Evolutionary conservation across 108 stramenopile species (phyloP).

Genomic region (Cyclotella cryptica): DNA sequence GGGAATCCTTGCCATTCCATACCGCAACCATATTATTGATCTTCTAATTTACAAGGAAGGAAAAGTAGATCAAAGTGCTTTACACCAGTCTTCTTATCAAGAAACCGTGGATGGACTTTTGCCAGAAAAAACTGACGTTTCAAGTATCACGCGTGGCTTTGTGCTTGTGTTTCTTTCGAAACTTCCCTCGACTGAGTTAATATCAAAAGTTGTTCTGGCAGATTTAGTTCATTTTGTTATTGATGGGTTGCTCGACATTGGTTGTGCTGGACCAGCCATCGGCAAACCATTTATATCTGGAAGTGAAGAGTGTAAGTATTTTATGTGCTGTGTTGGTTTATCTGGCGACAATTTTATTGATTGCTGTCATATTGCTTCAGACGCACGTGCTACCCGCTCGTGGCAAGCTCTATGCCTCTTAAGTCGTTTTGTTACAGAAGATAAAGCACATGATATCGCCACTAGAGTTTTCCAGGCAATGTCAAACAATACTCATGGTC

Average conservation of each 20-base stretch:
- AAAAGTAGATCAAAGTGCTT: slow-evolving; percentile 62
- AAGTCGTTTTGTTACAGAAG: slow-evolving; percentile 69
- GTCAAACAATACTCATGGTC: slow-evolving; percentile 69
- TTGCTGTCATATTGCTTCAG: not conserved
- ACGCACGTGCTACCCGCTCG: slow-evolving; percentile 69
- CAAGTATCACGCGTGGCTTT: slow-evolving; percentile 74
- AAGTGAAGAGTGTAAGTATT: slow-evolving; percentile 51
- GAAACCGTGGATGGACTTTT: slow-evolving; percentile 17
- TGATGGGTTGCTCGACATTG: slow-evolving; percentile 58
- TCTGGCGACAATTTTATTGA: not conserved
- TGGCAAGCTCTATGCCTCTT: slow-evolving; percentile 89
- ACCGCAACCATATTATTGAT: slow-evolving; percentile 36
- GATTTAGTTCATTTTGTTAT: slow-evolving; percentile 73
- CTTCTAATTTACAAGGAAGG: slow-evolving; percentile 84
- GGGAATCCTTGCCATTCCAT: slow-evolving; percentile 80
- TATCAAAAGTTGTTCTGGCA: slow-evolving; percentile 57
- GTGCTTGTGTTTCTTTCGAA: slow-evolving; percentile 71
- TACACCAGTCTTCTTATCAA: slow-evolving; percentile 50
- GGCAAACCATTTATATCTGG: slow-evolving; percentile 73
- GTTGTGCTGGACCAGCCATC: slow-evolving; percentile 44
- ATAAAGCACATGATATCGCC: slow-evolving; percentile 67
- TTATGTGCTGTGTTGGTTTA: not conserved
- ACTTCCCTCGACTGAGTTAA: slow-evolving; percentile 57
- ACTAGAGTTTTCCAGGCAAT: slow-evolving; percentile 60
- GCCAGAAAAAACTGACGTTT: slow-evolving; percentile 52